Evolutionary conservation across 257 asterid genomes (phyloP).

Genomic region (Solanum paucissectum): DNA sequence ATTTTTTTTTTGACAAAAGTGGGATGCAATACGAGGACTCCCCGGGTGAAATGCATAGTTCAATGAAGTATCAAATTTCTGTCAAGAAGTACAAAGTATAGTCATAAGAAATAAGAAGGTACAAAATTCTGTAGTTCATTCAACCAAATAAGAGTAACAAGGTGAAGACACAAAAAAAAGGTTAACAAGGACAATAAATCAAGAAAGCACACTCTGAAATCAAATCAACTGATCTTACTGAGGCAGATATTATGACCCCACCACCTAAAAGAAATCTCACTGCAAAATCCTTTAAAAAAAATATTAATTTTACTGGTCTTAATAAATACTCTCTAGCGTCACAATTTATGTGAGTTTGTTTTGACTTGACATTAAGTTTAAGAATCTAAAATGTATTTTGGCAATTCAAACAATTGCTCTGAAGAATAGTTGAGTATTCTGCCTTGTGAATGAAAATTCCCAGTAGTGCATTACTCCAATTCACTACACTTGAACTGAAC

Average conservation of each 20-base stretch:
- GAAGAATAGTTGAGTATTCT: not conserved
- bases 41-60: not conserved
- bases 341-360: too few relatives aligned
- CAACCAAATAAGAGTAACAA: not conserved
- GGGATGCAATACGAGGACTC: not conserved
- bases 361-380: too few relatives aligned
- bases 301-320: not conserved
- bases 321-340: not conserved
- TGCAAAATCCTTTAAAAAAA: not conserved
- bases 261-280: not conserved
- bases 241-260: not conserved
- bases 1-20: too few relatives aligned
- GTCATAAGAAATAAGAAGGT: not conserved
- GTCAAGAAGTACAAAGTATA: not conserved
- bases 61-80: not conserved
- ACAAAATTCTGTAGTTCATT: not conserved
- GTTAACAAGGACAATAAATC: not conserved
- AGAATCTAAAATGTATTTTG: not conserved
- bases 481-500: too few relatives aligned
- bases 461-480: too few relatives aligned
- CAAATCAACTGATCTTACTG: not conserved
- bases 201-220: not conserved
- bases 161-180: not conserved
- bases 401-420: not conserved
- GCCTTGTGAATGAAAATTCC: too few relatives aligned